Evolutionary conservation across 2,329 filamentous ascomycete species (phyloP).

Genomic region (Rhytidhysteron rufulum): DNA sequence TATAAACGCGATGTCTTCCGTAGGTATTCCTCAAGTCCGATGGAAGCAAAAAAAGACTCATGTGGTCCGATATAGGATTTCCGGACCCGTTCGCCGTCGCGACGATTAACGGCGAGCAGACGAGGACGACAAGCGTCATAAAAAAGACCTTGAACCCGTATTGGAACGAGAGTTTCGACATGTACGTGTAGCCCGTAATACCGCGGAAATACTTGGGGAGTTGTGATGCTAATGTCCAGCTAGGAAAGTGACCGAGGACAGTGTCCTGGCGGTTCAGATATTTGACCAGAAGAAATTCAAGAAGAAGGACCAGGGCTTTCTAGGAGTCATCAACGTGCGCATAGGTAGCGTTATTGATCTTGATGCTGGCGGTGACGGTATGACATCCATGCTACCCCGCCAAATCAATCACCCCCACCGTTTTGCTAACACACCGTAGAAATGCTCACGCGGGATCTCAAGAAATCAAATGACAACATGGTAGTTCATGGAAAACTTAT

Average conservation of each 20-base stretch:
- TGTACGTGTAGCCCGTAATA: conserved; percentile 57
- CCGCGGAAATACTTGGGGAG: conserved; percentile 7
- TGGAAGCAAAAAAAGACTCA: conserved; percentile 23
- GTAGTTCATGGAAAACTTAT: conserved; percentile 98
- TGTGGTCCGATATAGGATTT: conserved; percentile 63
- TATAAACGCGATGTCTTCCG: conserved; percentile 99
- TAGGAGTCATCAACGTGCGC: conserved; percentile 95
- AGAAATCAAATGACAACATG: conserved; percentile 96
- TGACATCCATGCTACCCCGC: conserved; percentile 18
- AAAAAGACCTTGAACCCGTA: conserved; percentile 99
- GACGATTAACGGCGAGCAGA: conserved; percentile 96
- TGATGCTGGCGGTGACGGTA: conserved; percentile 86
- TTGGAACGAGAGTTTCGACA: conserved; percentile 99
- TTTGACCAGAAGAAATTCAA: conserved; percentile 99
- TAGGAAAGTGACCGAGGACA: conserved; percentile 89
- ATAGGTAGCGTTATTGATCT: conserved; percentile 93
- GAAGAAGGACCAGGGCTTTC: conserved; percentile 99
- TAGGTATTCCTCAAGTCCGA: conserved; percentile 51
- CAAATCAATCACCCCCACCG: conserved; percentile 3
- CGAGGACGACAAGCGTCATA: conserved; percentile 93
- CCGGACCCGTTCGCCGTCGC: conserved; percentile 97
- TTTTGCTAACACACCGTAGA: conserved; percentile 50
- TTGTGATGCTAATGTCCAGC: conserved; percentile 19
- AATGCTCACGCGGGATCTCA: conserved; percentile 95
- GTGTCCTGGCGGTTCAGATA: conserved; percentile 94